Percentiles rank a stretch among this genome's conserved stretches.
Evolutionary conservation across 2,329 filamentous ascomycete species (phyloP).

Genomic region (Pleomassaria siparia): DNA sequence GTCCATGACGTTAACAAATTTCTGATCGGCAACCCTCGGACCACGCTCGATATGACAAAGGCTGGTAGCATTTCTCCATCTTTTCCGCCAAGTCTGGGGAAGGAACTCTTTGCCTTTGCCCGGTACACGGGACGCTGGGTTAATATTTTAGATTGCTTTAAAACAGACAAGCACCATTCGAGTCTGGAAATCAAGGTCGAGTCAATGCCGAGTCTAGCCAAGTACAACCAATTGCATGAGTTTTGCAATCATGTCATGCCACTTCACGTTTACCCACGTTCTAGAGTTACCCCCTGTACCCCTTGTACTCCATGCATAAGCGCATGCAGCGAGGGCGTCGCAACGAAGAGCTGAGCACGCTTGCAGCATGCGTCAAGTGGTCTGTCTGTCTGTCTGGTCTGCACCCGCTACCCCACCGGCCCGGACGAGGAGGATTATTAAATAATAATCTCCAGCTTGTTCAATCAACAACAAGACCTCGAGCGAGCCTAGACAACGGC

Average conservation of each 20-base stretch:
- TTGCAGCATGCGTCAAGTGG: constrained; percentile 2
- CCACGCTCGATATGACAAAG: too few relatives aligned
- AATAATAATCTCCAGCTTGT: constrained; percentile 8
- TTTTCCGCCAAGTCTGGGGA: too few relatives aligned
- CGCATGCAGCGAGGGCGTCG: constrained; percentile 3
- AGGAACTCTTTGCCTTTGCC: too few relatives aligned
- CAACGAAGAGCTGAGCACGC: constrained; percentile 10
- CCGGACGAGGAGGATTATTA: too few relatives aligned
- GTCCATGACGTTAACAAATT: too few relatives aligned
- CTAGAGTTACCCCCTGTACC: constrained; percentile 7
- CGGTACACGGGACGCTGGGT: constrained; percentile 8
- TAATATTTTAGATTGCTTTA: constrained; percentile 5
- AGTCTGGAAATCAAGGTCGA: neutral
- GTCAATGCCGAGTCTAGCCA: constrained; percentile 1
- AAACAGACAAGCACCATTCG: neutral
- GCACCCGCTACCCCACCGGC: constrained; percentile 4
- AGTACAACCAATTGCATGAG: neutral
- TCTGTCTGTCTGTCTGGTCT: too few relatives aligned
- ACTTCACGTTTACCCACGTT: constrained; percentile 12
- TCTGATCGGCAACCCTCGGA: too few relatives aligned
- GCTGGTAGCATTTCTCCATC: too few relatives aligned
- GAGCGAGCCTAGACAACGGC: neutral
- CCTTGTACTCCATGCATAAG: too few relatives aligned
- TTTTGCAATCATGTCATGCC: constrained; percentile 5
- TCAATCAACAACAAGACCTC: neutral